phyloP scores from a whole-genome alignment of 352 stramenopile species.

The Pythium myriotylum region DNA sequence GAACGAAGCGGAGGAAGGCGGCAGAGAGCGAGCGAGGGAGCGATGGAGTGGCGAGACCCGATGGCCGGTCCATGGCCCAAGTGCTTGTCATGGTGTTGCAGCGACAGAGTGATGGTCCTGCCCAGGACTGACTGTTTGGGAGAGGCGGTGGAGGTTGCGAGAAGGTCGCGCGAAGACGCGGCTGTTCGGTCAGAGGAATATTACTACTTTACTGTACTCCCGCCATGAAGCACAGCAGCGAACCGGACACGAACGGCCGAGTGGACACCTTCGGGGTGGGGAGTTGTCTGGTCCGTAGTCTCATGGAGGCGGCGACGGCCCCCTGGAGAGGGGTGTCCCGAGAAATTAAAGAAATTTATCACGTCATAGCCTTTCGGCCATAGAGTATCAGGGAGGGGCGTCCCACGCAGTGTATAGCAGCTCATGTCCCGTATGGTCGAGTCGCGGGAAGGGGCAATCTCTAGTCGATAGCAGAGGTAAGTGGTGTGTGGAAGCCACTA shows the following conservation, averaged over 20 bases:
- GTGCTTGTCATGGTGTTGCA: constrained; percentile 20
- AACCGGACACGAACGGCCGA: too few relatives aligned
- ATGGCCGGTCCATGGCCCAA: background rate
- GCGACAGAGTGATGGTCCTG: constrained; percentile 8
- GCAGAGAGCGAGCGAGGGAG: constrained; percentile 1
- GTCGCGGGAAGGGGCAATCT: background rate
- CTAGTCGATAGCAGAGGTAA: background rate
- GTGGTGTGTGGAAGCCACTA: background rate
- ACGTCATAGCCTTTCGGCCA: constrained; percentile 80
- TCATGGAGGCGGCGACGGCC: background rate
- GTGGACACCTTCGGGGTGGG: too few relatives aligned
- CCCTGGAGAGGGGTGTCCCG: constrained; percentile 50
- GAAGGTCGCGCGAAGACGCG: constrained; percentile 17
- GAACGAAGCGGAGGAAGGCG: background rate
- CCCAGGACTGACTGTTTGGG: background rate
- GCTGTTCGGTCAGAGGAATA: too few relatives aligned
- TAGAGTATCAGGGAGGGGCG: background rate
- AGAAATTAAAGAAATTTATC: constrained; percentile 91
- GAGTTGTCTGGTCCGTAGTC: too few relatives aligned
- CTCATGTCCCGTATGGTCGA: constrained; percentile 13
- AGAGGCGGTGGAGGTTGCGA: constrained; percentile 8
- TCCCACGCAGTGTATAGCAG: background rate
- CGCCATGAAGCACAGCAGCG: too few relatives aligned
- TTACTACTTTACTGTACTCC: too few relatives aligned
- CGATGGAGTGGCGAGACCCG: background rate